Evolutionary conservation across 2,329 filamentous ascomycete species (phyloP), one percentile per base, ranked within the genome.

Genomic region (Westerdykella aurantiaca): DNA sequence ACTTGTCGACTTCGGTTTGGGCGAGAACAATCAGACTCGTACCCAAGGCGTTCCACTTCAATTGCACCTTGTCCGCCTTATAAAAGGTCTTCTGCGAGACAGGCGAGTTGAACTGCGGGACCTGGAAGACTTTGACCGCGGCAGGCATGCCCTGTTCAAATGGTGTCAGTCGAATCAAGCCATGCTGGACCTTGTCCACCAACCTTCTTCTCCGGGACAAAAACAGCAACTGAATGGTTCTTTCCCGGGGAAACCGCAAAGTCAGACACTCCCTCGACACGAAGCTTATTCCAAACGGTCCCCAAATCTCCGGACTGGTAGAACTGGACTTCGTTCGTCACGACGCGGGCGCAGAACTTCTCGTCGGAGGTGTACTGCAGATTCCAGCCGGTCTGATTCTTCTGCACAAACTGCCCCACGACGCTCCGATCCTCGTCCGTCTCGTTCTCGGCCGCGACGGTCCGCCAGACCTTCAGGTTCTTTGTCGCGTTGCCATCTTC

Each of bases 51-150:
- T 98, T 98, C 93, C 93, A 98, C 75, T 96, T 96, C 64, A 98
- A 75, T 71, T 96, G 89, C 38, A 98, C 91, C 75, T 97, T 97
- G 76, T 98, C 93, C 51, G 90, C 90, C 75, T 98, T 98, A 81
- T 89, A 98, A 67, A 98, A 98, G 1, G 86, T 96, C 82, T 98
- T 98, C 68, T 97, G 91, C 33, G 91, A 96, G 39, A 95, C 83
- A 4, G 90, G 83, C 42, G 74, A 75, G 51, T 72, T 79, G 71
- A 97, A 97, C 57, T 93, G 79, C 34, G 93, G 91, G 31, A 97
- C 86, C 55, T 91, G 88, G 74, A 86, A 98, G 48, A 97, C 86
- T 72, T 94, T 95, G 68, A 97, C 89, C 1, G 87, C 81, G 43
- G 93, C 90, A 31, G 93, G 93, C 79, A 90, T 86, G 41, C 93